Evolutionary conservation across 345 rosid genomes (phyloP), one percentile per base, ranked within the genome.

Genomic region (Ricinus communis): DNA sequence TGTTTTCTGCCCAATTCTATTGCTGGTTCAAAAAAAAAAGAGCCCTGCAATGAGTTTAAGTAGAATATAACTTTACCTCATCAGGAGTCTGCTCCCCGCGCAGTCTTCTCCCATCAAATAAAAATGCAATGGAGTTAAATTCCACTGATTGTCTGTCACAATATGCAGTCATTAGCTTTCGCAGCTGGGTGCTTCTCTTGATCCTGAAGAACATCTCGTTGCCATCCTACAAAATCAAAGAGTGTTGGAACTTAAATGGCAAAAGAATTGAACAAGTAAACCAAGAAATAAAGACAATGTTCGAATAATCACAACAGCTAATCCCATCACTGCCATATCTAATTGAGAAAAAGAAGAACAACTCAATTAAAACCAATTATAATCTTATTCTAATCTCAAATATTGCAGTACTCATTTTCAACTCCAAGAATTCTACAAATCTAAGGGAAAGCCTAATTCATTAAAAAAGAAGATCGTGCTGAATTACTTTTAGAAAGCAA

Each of bases 131-230:
- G 40, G 81, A 72, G 74, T 72, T 77, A 8, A 77, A 46, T 41
- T 77, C 81, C 52, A 77, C 77, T 0, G 81, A 77, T 52, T 77
- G 81, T 0, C 81, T 24, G 16, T 73, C 81, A 63, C 81, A 73
- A 12, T 77, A 77, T 0, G 81, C 81, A 55, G 43, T 55, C 81
- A 77, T 77, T 28, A 77, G 71, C 31, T 73, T 77, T 45, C 59
- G 30, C 71, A 77, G 66, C 65, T 77, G 81, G 22, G 81, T 77
- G 74, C 77, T 77, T 36, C 81, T 50, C 73, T 77, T 77, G 30
- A 77, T 77, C 70, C 81, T 72, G 68, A 77, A 77, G 62, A 77
- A 73, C 49, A 77, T 74, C n/a, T 77, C 81, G 38, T 72, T 77
- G 8, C 81, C 81, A 64, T 77, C 77, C 81, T 77, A 50, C 9